phyloP scores from a whole-genome alignment of 345 rosid genomes.

The Melastoma malabathricum region DNA sequence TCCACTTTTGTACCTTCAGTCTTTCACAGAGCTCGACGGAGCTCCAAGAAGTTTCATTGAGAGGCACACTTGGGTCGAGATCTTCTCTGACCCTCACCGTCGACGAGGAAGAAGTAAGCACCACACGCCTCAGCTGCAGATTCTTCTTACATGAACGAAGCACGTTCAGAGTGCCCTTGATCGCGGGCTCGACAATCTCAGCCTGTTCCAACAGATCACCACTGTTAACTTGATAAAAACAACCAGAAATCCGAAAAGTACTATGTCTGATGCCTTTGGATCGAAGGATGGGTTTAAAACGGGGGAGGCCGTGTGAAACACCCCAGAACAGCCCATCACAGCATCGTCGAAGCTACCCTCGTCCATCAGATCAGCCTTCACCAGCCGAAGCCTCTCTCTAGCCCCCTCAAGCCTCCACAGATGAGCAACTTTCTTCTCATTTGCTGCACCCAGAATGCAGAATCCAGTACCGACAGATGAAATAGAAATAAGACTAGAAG shows the following conservation, averaged over 20 bases:
- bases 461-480: not conserved
- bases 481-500: not conserved
- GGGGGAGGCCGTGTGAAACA: conserved; percentile 94
- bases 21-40: conserved; percentile 60
- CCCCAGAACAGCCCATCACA: conserved; percentile 65
- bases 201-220: conserved; percentile 18
- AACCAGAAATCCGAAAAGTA: no score
- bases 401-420: conserved; percentile 78
- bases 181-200: conserved; percentile 72
- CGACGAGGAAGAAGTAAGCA: conserved; percentile 85
- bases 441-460: conserved; percentile 19
- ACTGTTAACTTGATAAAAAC: not conserved
- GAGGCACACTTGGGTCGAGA: conserved; percentile 43
- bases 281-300: conserved; percentile 58
- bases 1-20: conserved; percentile 30
- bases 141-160: conserved; percentile 68
- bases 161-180: conserved; percentile 74
- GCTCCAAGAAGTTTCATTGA: conserved; percentile 89
- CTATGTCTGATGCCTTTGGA: conserved; percentile 43
- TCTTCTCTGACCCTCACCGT: conserved; percentile 57
- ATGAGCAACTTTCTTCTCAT: conserved; percentile 58
- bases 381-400: conserved; percentile 59
- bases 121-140: conserved; percentile 48
- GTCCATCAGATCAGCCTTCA: conserved; percentile 63
- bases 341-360: conserved; percentile 77